These are phyloP conservation scores for Aureobasidium subglaciale DNA, from an alignment of 2,329 filamentous ascomycete species.

Conservation along the genomic window DNA sequence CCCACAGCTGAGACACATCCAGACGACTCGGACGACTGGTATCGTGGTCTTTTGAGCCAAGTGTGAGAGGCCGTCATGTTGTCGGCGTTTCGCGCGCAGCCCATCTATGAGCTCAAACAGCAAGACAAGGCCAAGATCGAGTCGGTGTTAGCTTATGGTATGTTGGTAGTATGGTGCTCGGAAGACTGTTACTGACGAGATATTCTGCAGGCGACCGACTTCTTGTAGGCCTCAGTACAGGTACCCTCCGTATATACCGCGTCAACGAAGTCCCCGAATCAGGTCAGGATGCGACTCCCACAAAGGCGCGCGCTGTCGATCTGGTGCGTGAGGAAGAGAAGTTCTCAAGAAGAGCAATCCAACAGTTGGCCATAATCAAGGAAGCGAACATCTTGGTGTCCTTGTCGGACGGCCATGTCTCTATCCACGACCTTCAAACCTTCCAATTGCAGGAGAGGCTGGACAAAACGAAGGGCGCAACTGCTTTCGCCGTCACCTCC, in stretches of 20 bases:
- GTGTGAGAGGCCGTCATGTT: constrained; percentile 55
- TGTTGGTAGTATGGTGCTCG: background rate
- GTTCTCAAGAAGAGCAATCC: constrained; percentile 83
- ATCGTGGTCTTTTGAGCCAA: background rate
- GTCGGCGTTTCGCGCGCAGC: constrained; percentile 91
- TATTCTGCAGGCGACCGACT: constrained; percentile 65
- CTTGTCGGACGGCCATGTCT: constrained; percentile 81
- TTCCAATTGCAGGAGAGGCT: constrained; percentile 78
- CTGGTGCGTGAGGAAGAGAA: constrained; percentile 87
- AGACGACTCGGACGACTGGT: background rate
- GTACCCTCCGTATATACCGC: constrained; percentile 81
- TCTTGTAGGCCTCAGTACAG: constrained; percentile 85
- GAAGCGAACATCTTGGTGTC: constrained; percentile 89
- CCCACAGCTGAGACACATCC: too few species aligned
- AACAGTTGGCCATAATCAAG: constrained; percentile 92
- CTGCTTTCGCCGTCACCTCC: constrained; percentile 84
- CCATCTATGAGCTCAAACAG: constrained; percentile 92
- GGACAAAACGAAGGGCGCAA: constrained; percentile 76
- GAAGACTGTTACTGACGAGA: background rate
- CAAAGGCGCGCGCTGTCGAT: constrained; percentile 53
- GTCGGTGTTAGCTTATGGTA: constrained; percentile 85
- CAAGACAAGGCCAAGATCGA: constrained; percentile 97
- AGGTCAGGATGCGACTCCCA: constrained; percentile 31
- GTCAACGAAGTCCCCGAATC: constrained; percentile 61
- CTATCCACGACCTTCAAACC: constrained; percentile 79